Conservation (phyloP, 1,284 basidiomycete genomes). For the Boletus sp. region DNA sequence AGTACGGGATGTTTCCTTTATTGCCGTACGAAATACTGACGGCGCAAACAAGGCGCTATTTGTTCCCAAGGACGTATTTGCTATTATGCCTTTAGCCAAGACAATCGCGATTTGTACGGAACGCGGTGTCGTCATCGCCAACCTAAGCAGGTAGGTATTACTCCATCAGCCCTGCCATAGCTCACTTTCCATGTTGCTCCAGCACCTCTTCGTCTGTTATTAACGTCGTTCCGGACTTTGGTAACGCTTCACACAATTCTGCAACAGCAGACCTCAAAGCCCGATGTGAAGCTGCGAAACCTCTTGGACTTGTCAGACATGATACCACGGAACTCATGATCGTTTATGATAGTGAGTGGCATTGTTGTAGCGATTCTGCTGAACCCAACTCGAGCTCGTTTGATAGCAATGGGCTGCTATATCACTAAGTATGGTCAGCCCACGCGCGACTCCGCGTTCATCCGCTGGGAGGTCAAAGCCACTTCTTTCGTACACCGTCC, state of each 20-base stretch:
- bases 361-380: neutral
- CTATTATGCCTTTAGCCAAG: conserved; percentile 55
- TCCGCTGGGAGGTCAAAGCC: conserved; percentile 73
- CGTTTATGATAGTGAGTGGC: conserved; percentile 62
- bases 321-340: conserved; percentile 58
- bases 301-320: conserved; percentile 64
- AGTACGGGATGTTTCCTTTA: conserved; percentile 37
- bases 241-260: conserved; percentile 38
- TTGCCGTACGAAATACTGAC: neutral
- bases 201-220: conserved; percentile 41
- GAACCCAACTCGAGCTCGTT: neutral
- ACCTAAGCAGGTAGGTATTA: conserved; percentile 55
- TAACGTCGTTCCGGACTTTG: conserved; percentile 59
- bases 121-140: conserved; percentile 58
- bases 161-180: neutral
- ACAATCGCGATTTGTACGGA: conserved; percentile 62
- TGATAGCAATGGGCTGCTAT: conserved; percentile 61
- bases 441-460: conserved; percentile 53
- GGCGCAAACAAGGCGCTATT: conserved; percentile 49
- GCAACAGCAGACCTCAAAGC: conserved; percentile 52
- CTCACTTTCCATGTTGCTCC: conserved; percentile 5
- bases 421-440: conserved; percentile 66
- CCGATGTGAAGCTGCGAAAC: conserved; percentile 54
- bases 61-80: conserved; percentile 62
- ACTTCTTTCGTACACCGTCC: conserved; percentile 55